Conservation (phyloP, 1,284 basidiomycete genomes). For the Malassezia arunalokei region DNA sequence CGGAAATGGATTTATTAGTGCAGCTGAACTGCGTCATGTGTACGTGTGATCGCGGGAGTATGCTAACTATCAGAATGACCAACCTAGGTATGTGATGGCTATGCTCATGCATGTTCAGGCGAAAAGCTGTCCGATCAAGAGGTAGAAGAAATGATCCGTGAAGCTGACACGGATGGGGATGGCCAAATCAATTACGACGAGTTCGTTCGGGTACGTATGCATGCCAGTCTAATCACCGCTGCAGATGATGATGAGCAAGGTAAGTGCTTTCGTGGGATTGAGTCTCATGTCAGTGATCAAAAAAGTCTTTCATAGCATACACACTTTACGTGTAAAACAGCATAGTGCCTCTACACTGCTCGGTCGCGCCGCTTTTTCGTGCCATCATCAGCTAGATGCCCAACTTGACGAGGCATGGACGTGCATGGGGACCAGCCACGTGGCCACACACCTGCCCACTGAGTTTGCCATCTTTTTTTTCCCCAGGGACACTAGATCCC, state of each 20-base stretch:
- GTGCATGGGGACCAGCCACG: too few species aligned
- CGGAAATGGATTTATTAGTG: constrained; percentile 55
- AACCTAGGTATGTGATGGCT: constrained; percentile 24
- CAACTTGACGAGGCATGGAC: too few species aligned
- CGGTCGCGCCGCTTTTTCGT: too few species aligned
- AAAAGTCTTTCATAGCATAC: too few species aligned
- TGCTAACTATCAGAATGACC: constrained; percentile 30
- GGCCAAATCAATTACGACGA: constrained; percentile 61
- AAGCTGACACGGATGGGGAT: constrained; percentile 90
- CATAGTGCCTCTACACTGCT: too few species aligned
- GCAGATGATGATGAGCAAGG: constrained; percentile 45
- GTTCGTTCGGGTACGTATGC: constrained; percentile 50
- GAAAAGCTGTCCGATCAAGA: constrained; percentile 86
- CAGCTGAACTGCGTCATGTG: constrained; percentile 55
- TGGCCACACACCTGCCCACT: too few species aligned
- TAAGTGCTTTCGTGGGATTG: not conserved
- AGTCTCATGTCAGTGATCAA: too few species aligned
- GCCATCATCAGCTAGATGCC: too few species aligned
- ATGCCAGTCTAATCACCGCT: not conserved
- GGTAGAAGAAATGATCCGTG: constrained; percentile 96
- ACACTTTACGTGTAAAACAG: too few species aligned
- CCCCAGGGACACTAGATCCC: too few species aligned
- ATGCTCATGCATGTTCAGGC: constrained; percentile 17
- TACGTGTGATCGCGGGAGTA: constrained; percentile 14
- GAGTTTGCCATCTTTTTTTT: too few species aligned